Evolutionary conservation across 2,329 filamentous ascomycete genomes (phyloP), one percentile per base, ranked within the genome.

Genomic region (Cladosporium sp.): DNA sequence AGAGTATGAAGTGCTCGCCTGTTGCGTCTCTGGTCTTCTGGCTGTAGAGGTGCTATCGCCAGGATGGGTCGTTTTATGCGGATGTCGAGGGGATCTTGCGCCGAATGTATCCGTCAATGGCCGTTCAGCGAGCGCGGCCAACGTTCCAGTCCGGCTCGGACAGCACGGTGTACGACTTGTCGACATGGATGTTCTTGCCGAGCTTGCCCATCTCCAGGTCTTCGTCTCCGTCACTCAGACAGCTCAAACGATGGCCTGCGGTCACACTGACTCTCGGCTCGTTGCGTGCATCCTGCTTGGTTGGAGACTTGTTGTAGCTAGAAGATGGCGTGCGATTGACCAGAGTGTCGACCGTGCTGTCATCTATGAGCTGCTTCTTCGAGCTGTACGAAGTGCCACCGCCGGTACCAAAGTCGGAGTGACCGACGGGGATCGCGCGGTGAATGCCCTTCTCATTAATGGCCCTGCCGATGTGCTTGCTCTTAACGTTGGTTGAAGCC

Each of bases 401-500:
- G 47, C 58, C 60, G 19, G 57, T 61, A 11, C 36, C 63, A 40
- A 56, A 55, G 39, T 59, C 59, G 11, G 61, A 55, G n/a, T 60
- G 56, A 14, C 56, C 59, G 42, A 60, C 47, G 58, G 67, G 59
- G 60, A 65, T 39, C 57, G 64, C 37, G 60, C 68, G 60, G 61
- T 59, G 56, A 7, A 9, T 62, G 51, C 64, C 36, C 59, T 65
- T 67, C 60, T 56, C 54, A 12, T 45, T 55, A 40, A 39, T 61
- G 52, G 42, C 55, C 56, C 22, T 52, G 25, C 55, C 61, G 40
- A 61, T 50, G 22, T 59, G 60, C 49, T 64, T 64, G 52, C 61
- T 66, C 43, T 63, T 60, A 30, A 69, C 69, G 51, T 66, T 70
- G 19, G 74, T 72, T 5, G 76, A 72, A 14, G 86, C 86, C 87